Percentiles rank a stretch among this genome's conserved stretches.
phyloP scores from a whole-genome alignment of 2,329 filamentous ascomycete species.

The Aureobasidium sp. region DNA sequence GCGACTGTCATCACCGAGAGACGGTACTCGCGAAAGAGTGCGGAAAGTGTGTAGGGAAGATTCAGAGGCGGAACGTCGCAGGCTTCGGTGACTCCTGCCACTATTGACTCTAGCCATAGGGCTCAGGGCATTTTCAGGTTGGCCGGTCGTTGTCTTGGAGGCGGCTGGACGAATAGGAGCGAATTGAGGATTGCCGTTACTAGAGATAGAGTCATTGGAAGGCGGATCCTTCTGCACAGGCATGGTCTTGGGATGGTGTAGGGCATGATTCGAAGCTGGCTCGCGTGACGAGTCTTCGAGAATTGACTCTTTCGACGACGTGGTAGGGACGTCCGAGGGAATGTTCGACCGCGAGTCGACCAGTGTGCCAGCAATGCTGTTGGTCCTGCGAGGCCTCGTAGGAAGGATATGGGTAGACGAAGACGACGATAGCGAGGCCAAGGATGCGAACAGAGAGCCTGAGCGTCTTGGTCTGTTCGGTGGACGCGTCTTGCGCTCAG shows the following conservation, averaged over 20 bases:
- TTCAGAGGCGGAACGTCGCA: conserved; percentile 62
- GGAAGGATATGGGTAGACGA: not conserved
- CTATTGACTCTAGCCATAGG: conserved; percentile 9
- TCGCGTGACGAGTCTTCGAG: not conserved
- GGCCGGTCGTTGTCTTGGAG: not conserved
- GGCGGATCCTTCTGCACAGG: not conserved
- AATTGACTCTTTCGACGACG: not conserved
- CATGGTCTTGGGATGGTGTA: not conserved
- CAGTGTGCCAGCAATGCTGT: not conserved
- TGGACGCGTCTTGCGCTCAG: conserved; percentile 12
- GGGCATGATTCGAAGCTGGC: not conserved
- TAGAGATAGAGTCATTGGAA: not conserved
- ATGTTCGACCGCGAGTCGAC: not conserved
- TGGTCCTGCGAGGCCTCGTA: not conserved
- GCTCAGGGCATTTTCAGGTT: not conserved
- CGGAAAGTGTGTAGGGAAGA: conserved; percentile 67
- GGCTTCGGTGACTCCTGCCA: conserved; percentile 12
- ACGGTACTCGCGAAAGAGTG: conserved; percentile 67
- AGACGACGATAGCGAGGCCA: not conserved
- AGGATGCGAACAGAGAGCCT: conserved; percentile 8
- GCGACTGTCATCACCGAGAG: conserved; percentile 70
- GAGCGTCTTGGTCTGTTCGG: conserved; percentile 11
- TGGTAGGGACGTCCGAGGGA: not conserved
- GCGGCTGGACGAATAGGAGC: not conserved
- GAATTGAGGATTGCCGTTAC: not conserved